phyloP scores from a whole-genome alignment of 2,329 filamentous ascomycete species.

The Beauveria sp. region DNA sequence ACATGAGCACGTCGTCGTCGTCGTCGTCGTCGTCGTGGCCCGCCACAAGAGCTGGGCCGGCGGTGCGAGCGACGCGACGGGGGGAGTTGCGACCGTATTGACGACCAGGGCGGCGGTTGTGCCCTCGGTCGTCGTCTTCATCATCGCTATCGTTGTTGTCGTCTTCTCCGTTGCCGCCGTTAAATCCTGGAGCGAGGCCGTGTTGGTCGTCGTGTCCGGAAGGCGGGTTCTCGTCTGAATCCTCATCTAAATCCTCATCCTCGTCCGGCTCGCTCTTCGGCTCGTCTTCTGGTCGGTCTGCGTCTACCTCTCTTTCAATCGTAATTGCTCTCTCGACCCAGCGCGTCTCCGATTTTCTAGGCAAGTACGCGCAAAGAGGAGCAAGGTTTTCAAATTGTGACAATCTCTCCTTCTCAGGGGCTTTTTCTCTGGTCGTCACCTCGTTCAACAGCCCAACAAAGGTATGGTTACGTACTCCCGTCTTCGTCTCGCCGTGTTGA shows the following conservation, averaged over 20 bases:
- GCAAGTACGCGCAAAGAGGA: constrained; percentile 11
- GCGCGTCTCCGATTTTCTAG: no score
- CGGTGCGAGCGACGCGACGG: no score
- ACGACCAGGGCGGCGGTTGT: no score
- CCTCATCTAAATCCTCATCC: no score
- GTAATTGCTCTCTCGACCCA: background rate
- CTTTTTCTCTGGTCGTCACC: constrained; percentile 17
- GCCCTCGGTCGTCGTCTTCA: no score
- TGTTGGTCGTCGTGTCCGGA: background rate
- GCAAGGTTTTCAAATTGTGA: constrained; percentile 18
- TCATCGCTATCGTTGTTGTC: background rate
- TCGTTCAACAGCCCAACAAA: constrained; percentile 24
- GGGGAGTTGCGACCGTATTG: no score
- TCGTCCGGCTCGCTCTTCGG: background rate
- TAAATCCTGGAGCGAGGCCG: background rate
- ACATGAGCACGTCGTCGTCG: background rate
- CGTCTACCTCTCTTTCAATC: background rate
- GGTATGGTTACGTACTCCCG: constrained; percentile 21
- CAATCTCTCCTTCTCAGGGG: background rate
- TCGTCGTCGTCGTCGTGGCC: background rate
- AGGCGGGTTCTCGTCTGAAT: no score
- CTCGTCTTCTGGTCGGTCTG: no score
- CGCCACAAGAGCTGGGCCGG: no score
- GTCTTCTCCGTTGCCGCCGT: background rate
- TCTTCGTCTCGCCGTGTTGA: background rate